Base-by-base conservation (phyloP, 2,329 filamentous ascomycete genomes). In the Phoma sp. region DNA sequence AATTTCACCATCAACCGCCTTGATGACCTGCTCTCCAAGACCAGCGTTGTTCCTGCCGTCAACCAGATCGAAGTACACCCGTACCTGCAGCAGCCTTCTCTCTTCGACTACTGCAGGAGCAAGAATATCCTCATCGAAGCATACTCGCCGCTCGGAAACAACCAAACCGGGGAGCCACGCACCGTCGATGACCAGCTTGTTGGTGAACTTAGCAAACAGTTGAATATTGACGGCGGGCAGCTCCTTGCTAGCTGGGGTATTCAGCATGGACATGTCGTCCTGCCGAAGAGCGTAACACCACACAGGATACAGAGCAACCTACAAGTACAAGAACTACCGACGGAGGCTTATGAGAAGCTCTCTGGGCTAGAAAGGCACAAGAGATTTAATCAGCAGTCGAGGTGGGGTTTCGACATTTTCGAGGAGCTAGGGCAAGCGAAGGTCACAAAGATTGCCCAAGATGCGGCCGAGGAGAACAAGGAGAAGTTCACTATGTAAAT, bases 61-160 rank as follows among this genome's bases (percentile, higher is more conserved):
- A 92, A 93, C 81, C 89, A 93, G 76, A 83, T 91, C 71, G 90
- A 92, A 77, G 81, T 91, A 21, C 89, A 92, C 87, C 60, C 89
- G 2, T 65, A 61, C 14, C 57, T 64, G 2, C 65, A 60, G 39
- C 61, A 66, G 21, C 48, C 42, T 11, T 46, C 32, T 2, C 84
- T 92, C 21, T 80, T 92, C 56, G 83, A 84, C 50, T 91, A 88
- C 80, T 87, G 85, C 81, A 81, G 82, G 53, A 77, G 81, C 60
- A 90, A 90, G 78, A 85, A 84, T 64, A 92, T 92, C 71, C 87
- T 91, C 77, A 80, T 77, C 68, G 89, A 88, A 6, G 87, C 83
- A 26, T 91, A 91, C 78, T 90, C 87, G 14, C 88, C 87, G 73
- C 82, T 91, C 14, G 87, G 87, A 56, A 87, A 84, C 75, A 71